Evolutionary conservation across 2,329 filamentous ascomycete species (phyloP), one percentile per base, ranked within the genome.

Genomic region (Alternaria brassicae): DNA sequence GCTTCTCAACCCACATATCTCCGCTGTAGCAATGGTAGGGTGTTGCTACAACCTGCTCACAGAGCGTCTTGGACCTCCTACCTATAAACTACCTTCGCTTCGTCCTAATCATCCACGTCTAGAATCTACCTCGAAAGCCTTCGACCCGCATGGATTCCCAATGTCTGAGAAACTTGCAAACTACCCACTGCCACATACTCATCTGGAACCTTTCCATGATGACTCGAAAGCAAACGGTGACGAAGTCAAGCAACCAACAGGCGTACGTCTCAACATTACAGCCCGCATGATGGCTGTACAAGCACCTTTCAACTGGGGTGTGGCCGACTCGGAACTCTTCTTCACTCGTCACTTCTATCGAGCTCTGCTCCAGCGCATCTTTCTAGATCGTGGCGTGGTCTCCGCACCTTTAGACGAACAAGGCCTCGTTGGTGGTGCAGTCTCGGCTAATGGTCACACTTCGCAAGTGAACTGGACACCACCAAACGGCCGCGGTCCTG

Each of bases 31-130:
- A 58, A 93, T 99, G 74, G 92, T 99, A 60, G 95, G 95, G 45
- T 99, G 95, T 82, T 99, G 95, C 83, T 98, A 99, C 83, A 99
- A 99, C 71, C 87, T 98, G 6, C 82, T 98, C 68, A 97, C 94
- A 0, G 95, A 98, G 79, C 88, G 91, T 57, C 86, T 97, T 12
- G 91, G 92, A 0, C 91, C 93, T 2, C 90, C 92, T 17, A 93
- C 92, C 0, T 94, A 91, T 82, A 97, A 97, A 77, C 84, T 92
- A 19, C 89, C 92, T 1, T 86, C 88, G 48, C 84, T 94, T 34
- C 89, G 93, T 8, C 90, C 91, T 70, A 90, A 74, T 81, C 92
- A 93, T 83, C 69, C 86, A 2, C 88, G 92, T 1, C 84, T 93
- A 0, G 81, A 84, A 13, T 81, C 85, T 25, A 91, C 92, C 41